Percentiles rank a stretch among this genome's conserved stretches.
Conservation (phyloP, 2,329 filamentous ascomycete genomes). For the Nemania abortiva region DNA sequence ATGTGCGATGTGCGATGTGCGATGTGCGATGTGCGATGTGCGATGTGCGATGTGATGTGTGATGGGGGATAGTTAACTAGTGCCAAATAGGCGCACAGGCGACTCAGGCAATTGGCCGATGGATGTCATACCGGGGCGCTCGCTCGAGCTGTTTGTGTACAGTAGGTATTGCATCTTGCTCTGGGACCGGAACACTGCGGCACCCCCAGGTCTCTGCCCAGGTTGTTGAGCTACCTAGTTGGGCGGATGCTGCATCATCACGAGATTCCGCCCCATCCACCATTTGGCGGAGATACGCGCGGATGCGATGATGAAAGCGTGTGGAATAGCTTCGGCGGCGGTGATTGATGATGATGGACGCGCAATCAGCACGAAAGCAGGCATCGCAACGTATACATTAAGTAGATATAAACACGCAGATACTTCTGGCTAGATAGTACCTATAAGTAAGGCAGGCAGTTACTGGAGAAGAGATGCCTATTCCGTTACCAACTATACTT, state of each 20-base stretch:
- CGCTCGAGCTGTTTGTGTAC: background rate
- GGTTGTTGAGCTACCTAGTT: slow-evolving; percentile 6
- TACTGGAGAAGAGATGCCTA: too few relatives aligned
- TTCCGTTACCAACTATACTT: too few relatives aligned
- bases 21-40: too few relatives aligned
- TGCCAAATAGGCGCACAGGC: slow-evolving; percentile 9
- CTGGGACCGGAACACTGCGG: slow-evolving; percentile 30
- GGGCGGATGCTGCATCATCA: slow-evolving; percentile 32
- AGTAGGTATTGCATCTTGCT: background rate
- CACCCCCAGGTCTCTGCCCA: slow-evolving; percentile 16
- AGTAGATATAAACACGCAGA: too few relatives aligned
- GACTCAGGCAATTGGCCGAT: slow-evolving; percentile 31
- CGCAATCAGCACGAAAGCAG: slow-evolving; percentile 26
- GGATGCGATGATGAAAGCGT: background rate
- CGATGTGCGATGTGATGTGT: background rate
- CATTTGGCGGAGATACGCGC: slow-evolving; percentile 25
- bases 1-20: background rate
- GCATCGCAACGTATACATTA: background rate
- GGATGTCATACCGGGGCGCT: slow-evolving; percentile 29
- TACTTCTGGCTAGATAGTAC: too few relatives aligned
- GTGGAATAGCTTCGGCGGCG: slow-evolving; percentile 1
- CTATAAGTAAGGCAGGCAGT: too few relatives aligned
- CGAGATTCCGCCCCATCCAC: slow-evolving; percentile 30
- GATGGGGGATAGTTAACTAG: slow-evolving; percentile 2
- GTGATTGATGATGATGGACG: slow-evolving; percentile 21